Evolutionary conservation across 352 stramenopile species (phyloP).

Genomic region (Phytopythium montanum): DNA sequence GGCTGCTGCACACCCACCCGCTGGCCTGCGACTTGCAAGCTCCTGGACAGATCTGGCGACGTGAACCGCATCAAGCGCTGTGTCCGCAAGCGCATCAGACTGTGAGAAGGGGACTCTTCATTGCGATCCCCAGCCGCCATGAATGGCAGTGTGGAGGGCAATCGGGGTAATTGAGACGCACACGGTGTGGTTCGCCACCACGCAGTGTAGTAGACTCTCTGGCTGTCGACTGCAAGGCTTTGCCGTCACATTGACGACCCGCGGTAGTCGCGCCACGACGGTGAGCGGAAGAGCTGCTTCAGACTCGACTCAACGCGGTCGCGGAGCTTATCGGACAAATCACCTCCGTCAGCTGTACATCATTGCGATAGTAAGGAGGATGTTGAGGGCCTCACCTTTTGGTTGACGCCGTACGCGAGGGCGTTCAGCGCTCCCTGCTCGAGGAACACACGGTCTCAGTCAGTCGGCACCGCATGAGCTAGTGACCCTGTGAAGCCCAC

Average conservation of each 20-base stretch:
- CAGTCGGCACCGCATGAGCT: neutral
- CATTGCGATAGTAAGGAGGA: neutral
- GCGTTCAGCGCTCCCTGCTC: constrained; percentile 56
- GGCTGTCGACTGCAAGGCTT: no score
- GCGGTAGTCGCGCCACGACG: neutral
- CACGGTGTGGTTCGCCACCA: no score
- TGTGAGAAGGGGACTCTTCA: no score
- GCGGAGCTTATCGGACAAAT: constrained; percentile 15
- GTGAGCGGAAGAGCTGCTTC: neutral
- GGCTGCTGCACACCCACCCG: neutral
- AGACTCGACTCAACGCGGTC: constrained; percentile 10
- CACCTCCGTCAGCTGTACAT: neutral
- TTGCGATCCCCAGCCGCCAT: neutral
- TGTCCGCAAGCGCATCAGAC: no score
- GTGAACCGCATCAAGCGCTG: neutral
- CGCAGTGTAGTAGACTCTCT: no score
- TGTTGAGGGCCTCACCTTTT: constrained; percentile 27
- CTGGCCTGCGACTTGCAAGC: neutral
- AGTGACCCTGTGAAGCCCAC: neutral
- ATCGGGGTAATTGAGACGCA: no score
- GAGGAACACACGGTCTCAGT: neutral
- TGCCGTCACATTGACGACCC: neutral
- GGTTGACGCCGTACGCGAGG: constrained; percentile 57
- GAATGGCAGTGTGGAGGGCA: neutral
- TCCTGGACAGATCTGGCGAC: neutral